These are phyloP conservation scores for Castanospermum australe DNA, from an alignment of 306 rosid genomes.

Conservation along the genomic window DNA sequence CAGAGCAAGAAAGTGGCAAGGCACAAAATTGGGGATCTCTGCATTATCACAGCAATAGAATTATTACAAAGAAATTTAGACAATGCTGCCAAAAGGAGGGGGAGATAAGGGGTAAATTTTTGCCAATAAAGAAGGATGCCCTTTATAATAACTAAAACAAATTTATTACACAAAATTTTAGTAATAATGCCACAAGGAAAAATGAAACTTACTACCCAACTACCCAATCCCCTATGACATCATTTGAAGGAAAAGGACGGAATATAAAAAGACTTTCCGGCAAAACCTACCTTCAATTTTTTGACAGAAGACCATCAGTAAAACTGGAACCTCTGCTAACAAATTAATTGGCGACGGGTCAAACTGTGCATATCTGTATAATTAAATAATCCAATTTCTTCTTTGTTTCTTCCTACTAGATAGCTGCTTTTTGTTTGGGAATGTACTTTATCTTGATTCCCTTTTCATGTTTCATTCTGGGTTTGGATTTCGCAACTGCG, in stretches of 20 bases:
- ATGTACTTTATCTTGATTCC: constrained; percentile 62
- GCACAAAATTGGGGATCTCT: neutral
- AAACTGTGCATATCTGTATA: constrained; percentile 60
- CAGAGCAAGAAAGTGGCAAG: neutral
- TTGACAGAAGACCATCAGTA: constrained; percentile 72
- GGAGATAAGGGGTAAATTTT: neutral
- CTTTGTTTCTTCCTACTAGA: constrained; percentile 37
- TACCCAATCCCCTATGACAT: constrained; percentile 41
- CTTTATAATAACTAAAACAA: constrained; percentile 27
- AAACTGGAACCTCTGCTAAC: constrained; percentile 82
- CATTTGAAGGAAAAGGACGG: constrained; percentile 41
- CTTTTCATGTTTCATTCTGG: constrained; percentile 55
- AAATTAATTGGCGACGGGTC: constrained; percentile 38
- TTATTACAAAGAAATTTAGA: neutral
- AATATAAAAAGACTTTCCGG: constrained; percentile 46
- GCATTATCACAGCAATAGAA: neutral
- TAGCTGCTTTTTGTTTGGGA: constrained; percentile 57
- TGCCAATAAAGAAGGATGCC: neutral
- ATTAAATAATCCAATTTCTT: constrained; percentile 39
- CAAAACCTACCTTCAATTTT: constrained; percentile 56
- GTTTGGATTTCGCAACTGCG: constrained; percentile 51
- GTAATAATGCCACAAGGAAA: constrained; percentile 27
- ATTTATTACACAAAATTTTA: constrained; percentile 35
- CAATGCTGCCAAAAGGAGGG: neutral
- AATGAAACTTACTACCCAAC: constrained; percentile 36